Base-by-base conservation (phyloP, 495 filamentous ascomycete species). In the Penicillium flavigenum region DNA sequence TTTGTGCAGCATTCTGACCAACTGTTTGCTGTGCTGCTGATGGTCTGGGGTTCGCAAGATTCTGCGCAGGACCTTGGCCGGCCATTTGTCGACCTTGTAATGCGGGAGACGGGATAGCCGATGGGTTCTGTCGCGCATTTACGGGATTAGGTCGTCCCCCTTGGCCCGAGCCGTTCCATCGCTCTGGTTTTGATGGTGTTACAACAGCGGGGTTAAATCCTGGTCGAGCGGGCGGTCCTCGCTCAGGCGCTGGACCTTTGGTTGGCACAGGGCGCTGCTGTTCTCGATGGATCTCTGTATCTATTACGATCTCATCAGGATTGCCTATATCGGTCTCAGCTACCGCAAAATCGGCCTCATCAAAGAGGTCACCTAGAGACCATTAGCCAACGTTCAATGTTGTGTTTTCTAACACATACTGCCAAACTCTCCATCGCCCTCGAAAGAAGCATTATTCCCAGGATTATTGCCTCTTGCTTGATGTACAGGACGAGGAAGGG, bases 331-430 rank as follows among this genome's bases (percentile, higher is more conserved):
- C 75, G 48, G 52, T 81, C 66, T 48, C 75, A 51, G 52, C 83
- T 72, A 67, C 83, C 71, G 69, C 74, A 65, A 92, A 90, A 66
- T 92, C 88, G 24, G 82, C 86, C 72, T 90, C 87, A 63, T 90
- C 87, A 63, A 90, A 84, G 34, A 89, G 80, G 59, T 82, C 80
- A 59, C 77, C 80, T 81, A 34, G 9, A 47, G 41, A 62, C 59
- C 14, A 54, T 77, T 64, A 74, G 63, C 38, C 48, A 63, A 47
- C 9, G 3, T 11, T 6, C 19, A 42, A n/a, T 4, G 38, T 39
- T 16, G 12, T 4, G 2, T 7, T 24, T 24, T 12, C 17, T 4
- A 22, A 22, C 16, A 60, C 81, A 72, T 77, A 83, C 86, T 89
- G 60, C 86, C 89, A 70, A 90, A 86, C 61, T 92, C 89, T 24